These are phyloP conservation scores for Ambrosiella xylebori DNA, from an alignment of 2,329 filamentous ascomycete species.

Conservation along the genomic window DNA sequence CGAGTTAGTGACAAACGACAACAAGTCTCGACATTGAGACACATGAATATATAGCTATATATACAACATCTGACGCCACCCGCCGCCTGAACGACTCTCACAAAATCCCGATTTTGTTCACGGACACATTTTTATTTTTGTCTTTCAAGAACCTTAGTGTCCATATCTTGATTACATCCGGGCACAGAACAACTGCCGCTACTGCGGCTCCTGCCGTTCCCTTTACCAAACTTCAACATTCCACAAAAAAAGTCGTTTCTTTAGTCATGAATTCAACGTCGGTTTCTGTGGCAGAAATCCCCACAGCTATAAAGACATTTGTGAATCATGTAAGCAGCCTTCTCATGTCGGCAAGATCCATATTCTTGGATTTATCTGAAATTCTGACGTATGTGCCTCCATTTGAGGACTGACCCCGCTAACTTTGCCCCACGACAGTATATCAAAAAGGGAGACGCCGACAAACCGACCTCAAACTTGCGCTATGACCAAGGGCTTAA, in stretches of 20 bases:
- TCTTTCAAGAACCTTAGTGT: too few relatives aligned
- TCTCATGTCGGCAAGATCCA: background rate
- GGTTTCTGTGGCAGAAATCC: constrained; percentile 69
- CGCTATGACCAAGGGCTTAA: constrained; percentile 88
- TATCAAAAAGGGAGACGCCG: constrained; percentile 45
- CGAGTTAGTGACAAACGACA: too few relatives aligned
- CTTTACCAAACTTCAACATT: background rate
- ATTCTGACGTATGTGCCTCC: too few relatives aligned
- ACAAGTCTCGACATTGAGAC: too few relatives aligned
- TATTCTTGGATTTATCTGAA: background rate
- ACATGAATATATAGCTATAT: too few relatives aligned
- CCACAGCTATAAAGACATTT: constrained; percentile 72
- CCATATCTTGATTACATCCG: too few relatives aligned
- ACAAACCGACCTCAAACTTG: constrained; percentile 77
- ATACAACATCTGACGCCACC: too few relatives aligned
- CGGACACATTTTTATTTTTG: too few relatives aligned
- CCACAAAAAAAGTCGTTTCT: background rate
- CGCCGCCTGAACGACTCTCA: too few relatives aligned
- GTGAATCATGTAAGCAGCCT: constrained; percentile 55
- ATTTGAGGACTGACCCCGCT: background rate
- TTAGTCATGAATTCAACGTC: constrained; percentile 48
- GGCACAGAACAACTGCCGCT: background rate
- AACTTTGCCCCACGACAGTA: constrained; percentile 36
- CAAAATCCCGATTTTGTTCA: too few relatives aligned
- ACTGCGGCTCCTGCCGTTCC: background rate